A percentile compares a stretch with the other conserved stretches of the same genome.
phyloP scores from a whole-genome alignment of 768 basidiomycete genomes.

The Trametes cingulata region DNA sequence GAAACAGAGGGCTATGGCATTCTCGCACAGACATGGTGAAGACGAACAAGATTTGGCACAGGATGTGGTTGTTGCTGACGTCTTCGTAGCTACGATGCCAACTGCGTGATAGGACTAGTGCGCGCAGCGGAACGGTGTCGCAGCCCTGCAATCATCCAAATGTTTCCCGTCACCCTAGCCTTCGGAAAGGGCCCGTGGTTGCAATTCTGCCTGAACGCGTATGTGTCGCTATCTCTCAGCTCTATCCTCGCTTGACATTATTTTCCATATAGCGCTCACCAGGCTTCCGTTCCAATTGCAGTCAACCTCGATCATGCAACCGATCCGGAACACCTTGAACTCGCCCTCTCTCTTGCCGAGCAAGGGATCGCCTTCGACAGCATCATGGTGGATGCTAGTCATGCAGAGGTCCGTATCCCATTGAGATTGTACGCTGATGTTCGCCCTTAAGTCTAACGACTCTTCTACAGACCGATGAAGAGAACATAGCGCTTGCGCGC shows the following conservation, averaged over 20 bases:
- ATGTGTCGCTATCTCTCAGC: not conserved
- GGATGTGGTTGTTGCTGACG: not conserved
- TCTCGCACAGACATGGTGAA: slow-evolving; percentile 44
- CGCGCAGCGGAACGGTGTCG: slow-evolving; percentile 48
- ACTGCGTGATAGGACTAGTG: slow-evolving; percentile 46
- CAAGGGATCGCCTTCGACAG: slow-evolving; percentile 49
- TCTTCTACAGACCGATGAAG: slow-evolving; percentile 44
- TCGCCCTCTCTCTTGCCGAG: slow-evolving; percentile 46
- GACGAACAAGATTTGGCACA: not conserved
- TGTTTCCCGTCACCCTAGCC: slow-evolving; percentile 48
- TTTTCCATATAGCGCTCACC: slow-evolving; percentile 37
- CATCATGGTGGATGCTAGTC: slow-evolving; percentile 53
- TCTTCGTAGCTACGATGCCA: slow-evolving; percentile 44
- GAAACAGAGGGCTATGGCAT: slow-evolving; percentile 47
- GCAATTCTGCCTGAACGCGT: slow-evolving; percentile 46
- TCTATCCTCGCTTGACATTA: not conserved
- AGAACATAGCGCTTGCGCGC: slow-evolving; percentile 45
- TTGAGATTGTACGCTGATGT: no score
- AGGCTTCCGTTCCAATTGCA: slow-evolving; percentile 49
- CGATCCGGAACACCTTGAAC: slow-evolving; percentile 46
- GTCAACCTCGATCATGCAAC: slow-evolving; percentile 53
- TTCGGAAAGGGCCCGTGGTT: slow-evolving; percentile 50
- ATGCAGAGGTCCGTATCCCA: slow-evolving; percentile 41
- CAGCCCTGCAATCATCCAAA: slow-evolving; percentile 47
- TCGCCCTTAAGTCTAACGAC: not conserved